Conservation (phyloP, 345 rosid genomes). For the Schrenkiella parvula region DNA sequence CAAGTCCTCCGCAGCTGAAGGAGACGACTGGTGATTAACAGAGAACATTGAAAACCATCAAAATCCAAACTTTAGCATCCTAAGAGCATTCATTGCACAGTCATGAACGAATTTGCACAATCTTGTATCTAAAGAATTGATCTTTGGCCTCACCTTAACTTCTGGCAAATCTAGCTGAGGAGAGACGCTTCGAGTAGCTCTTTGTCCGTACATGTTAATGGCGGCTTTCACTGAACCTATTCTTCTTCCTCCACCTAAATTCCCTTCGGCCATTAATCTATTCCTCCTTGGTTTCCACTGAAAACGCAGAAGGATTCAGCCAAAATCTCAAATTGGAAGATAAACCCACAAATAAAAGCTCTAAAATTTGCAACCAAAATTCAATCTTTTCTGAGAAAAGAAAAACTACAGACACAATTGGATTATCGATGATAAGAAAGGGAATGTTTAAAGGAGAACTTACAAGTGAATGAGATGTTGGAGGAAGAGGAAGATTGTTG, state of each 20-base stretch:
- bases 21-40: conserved; percentile 36
- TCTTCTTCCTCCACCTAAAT: conserved; percentile 38
- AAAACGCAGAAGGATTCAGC: neutral
- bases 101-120: neutral
- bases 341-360: neutral
- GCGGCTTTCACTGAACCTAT: conserved; percentile 65
- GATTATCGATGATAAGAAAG: neutral
- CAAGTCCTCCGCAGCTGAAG: conserved; percentile 55
- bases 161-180: conserved; percentile 39
- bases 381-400: neutral
- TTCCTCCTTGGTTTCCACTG: conserved; percentile 8
- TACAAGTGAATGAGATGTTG: conserved; percentile 17
- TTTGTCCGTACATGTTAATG: conserved; percentile 46
- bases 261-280: conserved; percentile 41
- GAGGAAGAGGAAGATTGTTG: conserved; percentile 22
- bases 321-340: neutral
- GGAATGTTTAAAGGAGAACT: neutral
- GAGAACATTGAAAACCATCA: neutral
- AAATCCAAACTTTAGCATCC: conserved; percentile 1
- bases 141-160: conserved; percentile 40
- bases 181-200: conserved; percentile 37
- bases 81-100: neutral
- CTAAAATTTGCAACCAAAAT: neutral
- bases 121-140: neutral
- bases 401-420: neutral